These are phyloP conservation scores for Leccinum obscurum DNA, from an alignment of 768 basidiomycete species.

Conservation along the genomic window DNA sequence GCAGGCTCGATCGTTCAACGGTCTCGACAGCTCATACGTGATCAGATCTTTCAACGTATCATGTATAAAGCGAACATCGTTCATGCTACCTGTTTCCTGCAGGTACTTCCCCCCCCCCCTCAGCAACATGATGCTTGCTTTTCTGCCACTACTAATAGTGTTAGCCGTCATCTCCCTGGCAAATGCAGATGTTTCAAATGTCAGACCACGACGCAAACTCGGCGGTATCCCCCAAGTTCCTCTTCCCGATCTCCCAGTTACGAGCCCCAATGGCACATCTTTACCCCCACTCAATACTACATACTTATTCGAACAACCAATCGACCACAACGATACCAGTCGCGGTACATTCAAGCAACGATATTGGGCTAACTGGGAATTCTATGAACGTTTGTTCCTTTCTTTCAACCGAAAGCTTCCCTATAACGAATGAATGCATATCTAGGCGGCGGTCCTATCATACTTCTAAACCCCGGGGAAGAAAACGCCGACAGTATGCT, in stretches of 20 bases:
- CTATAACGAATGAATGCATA: not conserved
- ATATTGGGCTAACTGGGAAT: conserved; percentile 70
- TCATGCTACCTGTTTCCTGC: not conserved
- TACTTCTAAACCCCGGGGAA: conserved; percentile 60
- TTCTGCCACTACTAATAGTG: conserved; percentile 5
- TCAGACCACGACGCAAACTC: conserved; percentile 23
- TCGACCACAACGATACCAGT: conserved; percentile 52
- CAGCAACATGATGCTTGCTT: conserved; percentile 14
- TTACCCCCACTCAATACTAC: conserved; percentile 29
- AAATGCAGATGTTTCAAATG: conserved; percentile 21
- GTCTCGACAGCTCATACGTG: not conserved
- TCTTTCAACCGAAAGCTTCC: not conserved
- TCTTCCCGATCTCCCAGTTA: conserved; percentile 9
- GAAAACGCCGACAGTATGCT: conserved; percentile 44
- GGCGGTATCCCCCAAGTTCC: conserved; percentile 14
- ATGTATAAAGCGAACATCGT: not conserved
- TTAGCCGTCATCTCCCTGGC: conserved; percentile 14
- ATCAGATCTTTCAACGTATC: not conserved
- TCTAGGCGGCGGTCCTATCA: conserved; percentile 29
- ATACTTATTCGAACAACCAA: conserved; percentile 34
- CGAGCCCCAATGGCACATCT: conserved; percentile 24
- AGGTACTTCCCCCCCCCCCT: no score
- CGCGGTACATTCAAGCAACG: conserved; percentile 77
- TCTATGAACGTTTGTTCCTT: conserved; percentile 48
- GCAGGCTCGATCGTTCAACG: not conserved